Evolutionary conservation across 1,284 basidiomycete genomes (phyloP), one percentile per base, ranked within the genome.

Genomic region (Anthracocystis panici-leucophaei): DNA sequence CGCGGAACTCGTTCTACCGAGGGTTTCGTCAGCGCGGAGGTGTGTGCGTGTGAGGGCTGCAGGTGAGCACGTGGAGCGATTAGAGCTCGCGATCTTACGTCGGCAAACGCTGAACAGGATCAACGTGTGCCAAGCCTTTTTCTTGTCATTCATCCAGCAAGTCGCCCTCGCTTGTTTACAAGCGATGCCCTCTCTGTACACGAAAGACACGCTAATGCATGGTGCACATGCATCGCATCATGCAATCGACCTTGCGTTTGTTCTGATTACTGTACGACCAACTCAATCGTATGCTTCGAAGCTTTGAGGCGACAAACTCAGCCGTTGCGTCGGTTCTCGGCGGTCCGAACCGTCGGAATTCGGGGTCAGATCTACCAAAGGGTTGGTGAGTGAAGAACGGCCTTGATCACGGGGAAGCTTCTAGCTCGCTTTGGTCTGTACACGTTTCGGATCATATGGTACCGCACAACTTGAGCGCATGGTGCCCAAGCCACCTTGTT

Each of bases 81-180:
- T 11, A n/a, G 27, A 25, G 16, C 16, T 33, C 31, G 35, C 14
- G 35, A 38, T 38, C 27, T 49, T 12, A 12, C 11, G 35, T 16
- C 14, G 35, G 12, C 35, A 38, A 16, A 38, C 35, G 35, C 35
- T 38, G 7, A 20, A 5, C 48, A 20, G 16, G 48, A 29, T 31
- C 48, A 49, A 49, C 48, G 48, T 49, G 48, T 49, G 48, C 48
- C 48, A 49, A 49, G 48, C 48, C n/a, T 18, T 27, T 31, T n/a
- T 20, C 18, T 21, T 9, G 41, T 42, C 41, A 21, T 2, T 42
- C 41, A 42, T 31, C 3, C 8, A 49, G 18, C 48, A 20, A 3
- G 11, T 38, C 35, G 35, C 35, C 14, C 48, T 49, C 48, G 48
- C 48, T 31, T 49, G 48, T 20, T 3, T 11, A 18, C 49, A 51